Base-by-base conservation (phyloP, 2,329 filamentous ascomycete species). In the Stemphylium vesicarium region DNA sequence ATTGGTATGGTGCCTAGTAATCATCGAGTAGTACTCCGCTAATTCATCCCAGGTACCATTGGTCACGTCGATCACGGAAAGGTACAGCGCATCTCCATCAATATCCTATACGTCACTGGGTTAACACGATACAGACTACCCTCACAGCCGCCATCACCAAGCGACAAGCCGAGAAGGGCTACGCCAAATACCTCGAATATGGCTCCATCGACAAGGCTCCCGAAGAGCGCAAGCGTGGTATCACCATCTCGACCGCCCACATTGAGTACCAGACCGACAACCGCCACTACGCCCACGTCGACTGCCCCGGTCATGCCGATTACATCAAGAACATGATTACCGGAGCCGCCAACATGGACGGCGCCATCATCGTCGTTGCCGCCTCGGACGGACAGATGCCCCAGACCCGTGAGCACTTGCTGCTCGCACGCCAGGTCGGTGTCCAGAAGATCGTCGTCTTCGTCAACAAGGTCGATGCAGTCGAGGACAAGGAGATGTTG, bases 301-400 rank as follows among this genome's bases (percentile, higher is more conserved):
- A 99, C 86, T 99, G 95, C 81, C 95, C 95, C 56, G 95, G 95
- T 81, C 95, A 99, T 89, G 95, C 95, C 81, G 95, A 99, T 92
- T 99, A 99, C 85, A 98, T 99, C 84, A 99, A 99, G 88, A 99
- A 99, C 89, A 99, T 99, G 95, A 99, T 99, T 79, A 99, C 95
- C 67, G 95, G 95, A 88, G 93, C 95, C 62, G 94, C 96, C 73
- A 96, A 92, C 84, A 99, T 99, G 95, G 95, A 99, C 73, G 95
- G 95, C 73, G 94, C 95, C 73, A 94, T 99, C 77, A 97, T 99
- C 73, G 95, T 99, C 66, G 96, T 99, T 71, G 96, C 96, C 69
- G 95, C 95, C 68, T 96, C 92, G 33, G 95, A 99, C 77, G 95
- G 95, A 77, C 96, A 99, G 83, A 99, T 99, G 95, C 95, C 95